phyloP scores from a whole-genome alignment of 1,139 yeast genomes.

The Blastobotrys indianensis region DNA sequence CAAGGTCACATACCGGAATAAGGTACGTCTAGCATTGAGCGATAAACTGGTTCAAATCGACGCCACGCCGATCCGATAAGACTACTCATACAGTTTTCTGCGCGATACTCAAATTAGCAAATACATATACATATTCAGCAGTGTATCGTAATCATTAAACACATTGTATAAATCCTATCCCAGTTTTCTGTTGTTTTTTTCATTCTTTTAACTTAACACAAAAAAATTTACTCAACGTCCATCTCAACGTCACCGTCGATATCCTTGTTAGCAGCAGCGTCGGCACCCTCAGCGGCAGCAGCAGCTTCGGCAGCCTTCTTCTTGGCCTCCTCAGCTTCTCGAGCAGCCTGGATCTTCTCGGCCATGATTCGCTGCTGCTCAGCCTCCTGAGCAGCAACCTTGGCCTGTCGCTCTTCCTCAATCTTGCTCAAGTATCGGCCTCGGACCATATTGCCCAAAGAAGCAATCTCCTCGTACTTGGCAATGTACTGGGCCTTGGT shows the following conservation, averaged over 20 bases:
- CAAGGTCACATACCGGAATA: slow-evolving; percentile 79
- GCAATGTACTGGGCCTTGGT: slow-evolving; percentile 97
- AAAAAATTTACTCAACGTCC: slow-evolving; percentile 15
- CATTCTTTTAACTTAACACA: not conserved
- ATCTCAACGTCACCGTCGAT: slow-evolving; percentile 23
- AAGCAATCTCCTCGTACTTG: slow-evolving; percentile 93
- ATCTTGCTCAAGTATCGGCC: slow-evolving; percentile 93
- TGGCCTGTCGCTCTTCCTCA: slow-evolving; percentile 91
- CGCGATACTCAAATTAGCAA: not conserved
- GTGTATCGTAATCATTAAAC: not conserved
- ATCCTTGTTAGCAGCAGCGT: slow-evolving; percentile 4
- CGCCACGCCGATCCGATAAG: slow-evolving; percentile 55
- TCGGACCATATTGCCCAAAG: slow-evolving; percentile 89
- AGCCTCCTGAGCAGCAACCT: slow-evolving; percentile 83
- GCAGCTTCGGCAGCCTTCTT: slow-evolving; percentile 21
- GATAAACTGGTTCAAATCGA: slow-evolving; percentile 80
- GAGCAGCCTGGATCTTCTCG: slow-evolving; percentile 82
- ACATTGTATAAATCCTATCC: not conserved
- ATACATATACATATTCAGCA: not conserved
- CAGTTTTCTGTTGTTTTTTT: not conserved
- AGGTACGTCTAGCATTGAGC: slow-evolving; percentile 65
- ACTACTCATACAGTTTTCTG: too few species aligned
- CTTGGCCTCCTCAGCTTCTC: slow-evolving; percentile 39
- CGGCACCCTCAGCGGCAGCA: not conserved
- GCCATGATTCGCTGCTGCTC: slow-evolving; percentile 78